Percentiles rank a stretch among this genome's conserved stretches.
Conservation (phyloP, 768 basidiomycete species). For the Xerocomus brunneocitrinus region DNA sequence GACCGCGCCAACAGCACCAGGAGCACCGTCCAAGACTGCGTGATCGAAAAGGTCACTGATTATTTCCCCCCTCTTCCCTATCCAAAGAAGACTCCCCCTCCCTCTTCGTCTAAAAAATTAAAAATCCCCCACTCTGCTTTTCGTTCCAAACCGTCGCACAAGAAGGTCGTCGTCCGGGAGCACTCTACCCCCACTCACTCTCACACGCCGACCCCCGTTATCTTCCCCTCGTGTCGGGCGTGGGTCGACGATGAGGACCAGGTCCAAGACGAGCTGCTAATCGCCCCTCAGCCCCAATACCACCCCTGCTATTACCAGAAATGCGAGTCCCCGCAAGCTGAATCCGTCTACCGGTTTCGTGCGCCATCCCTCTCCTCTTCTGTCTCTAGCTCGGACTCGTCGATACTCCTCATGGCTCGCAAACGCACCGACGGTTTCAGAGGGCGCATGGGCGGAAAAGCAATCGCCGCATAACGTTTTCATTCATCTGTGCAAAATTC, state of each 20-base stretch:
- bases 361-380: slow-evolving; percentile 18
- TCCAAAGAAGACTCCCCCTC: slow-evolving; percentile 12
- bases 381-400: slow-evolving; percentile 24
- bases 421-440: slow-evolving; percentile 14
- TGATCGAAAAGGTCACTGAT: slow-evolving; percentile 29
- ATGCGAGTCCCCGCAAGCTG: slow-evolving; percentile 3
- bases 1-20: slow-evolving; percentile 22
- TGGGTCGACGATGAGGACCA: slow-evolving; percentile 28
- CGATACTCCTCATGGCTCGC: slow-evolving; percentile 29
- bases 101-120: slow-evolving; percentile 15
- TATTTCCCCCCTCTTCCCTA: slow-evolving; percentile 25
- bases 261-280: slow-evolving; percentile 12
- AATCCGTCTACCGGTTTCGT: slow-evolving; percentile 16
- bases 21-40: slow-evolving; percentile 25
- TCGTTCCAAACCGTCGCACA: slow-evolving; percentile 12
- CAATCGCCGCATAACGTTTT: slow-evolving; percentile 13
- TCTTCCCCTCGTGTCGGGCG: slow-evolving; percentile 32
- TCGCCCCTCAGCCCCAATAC: slow-evolving; percentile 21
- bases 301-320: slow-evolving; percentile 15
- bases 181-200: slow-evolving; percentile 20
- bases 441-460: slow-evolving; percentile 13
- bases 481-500: background rate
- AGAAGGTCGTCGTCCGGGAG: slow-evolving; percentile 8
- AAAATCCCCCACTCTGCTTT: slow-evolving; percentile 16
- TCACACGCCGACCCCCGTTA: slow-evolving; percentile 29